Evolutionary conservation across 768 basidiomycete genomes (phyloP).

Genomic region (Tricholomella constricta): DNA sequence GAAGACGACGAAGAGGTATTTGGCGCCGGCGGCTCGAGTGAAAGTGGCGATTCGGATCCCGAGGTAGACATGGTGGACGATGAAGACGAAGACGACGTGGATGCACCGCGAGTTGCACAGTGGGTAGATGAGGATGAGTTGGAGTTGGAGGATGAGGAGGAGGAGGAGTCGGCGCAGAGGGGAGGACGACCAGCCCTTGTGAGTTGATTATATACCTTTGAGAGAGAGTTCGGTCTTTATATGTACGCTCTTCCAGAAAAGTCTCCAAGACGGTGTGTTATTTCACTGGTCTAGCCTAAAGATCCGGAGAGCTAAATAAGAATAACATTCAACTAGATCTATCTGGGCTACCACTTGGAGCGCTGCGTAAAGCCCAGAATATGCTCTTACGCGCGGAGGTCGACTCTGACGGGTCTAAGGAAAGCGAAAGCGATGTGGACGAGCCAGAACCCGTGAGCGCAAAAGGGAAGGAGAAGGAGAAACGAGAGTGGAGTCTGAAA

Average conservation of each 20-base stretch:
- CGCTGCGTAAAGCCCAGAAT: constrained; percentile 64
- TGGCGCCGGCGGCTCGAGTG: constrained; percentile 14
- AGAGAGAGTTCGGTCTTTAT: neutral
- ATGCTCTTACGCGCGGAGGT: constrained; percentile 46
- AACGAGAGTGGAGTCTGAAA: constrained; percentile 44
- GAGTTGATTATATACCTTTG: constrained; percentile 11
- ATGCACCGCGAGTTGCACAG: constrained; percentile 60
- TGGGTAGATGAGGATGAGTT: constrained; percentile 58
- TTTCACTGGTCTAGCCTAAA: neutral
- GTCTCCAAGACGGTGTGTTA: constrained; percentile 9
- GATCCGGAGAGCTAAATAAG: neutral
- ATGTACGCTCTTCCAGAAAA: neutral
- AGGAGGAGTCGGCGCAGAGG: constrained; percentile 22
- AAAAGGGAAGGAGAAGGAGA: constrained; percentile 30
- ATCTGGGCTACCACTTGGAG: constrained; percentile 61
- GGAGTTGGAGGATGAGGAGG: constrained; percentile 36
- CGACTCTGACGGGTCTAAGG: constrained; percentile 25
- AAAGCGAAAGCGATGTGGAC: constrained; percentile 20
- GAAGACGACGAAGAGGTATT: constrained; percentile 6
- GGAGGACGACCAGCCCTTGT: constrained; percentile 33
- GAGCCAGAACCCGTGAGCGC: neutral
- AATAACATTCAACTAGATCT: constrained; percentile 46
- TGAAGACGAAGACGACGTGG: constrained; percentile 40
- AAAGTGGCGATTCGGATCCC: constrained; percentile 24
- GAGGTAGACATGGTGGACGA: constrained; percentile 21